Evolutionary conservation across 768 basidiomycete genomes (phyloP).

Genomic region (Phallus indusiatus): DNA sequence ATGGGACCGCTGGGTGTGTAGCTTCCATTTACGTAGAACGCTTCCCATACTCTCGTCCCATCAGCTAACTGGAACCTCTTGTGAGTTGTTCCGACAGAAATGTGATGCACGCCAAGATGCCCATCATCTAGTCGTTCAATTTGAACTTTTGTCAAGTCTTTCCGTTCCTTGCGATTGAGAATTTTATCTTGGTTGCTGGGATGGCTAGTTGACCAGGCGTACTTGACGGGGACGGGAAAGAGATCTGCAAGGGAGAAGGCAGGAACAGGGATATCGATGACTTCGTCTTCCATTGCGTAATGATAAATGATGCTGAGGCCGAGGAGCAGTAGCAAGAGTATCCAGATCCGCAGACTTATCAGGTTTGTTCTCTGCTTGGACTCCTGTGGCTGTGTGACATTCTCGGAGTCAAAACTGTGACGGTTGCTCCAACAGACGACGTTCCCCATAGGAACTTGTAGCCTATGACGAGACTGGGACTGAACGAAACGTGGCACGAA

Average conservation of each 20-base stretch:
- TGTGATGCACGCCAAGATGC: conserved; percentile 5
- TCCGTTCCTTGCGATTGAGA: neutral
- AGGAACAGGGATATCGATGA: neutral
- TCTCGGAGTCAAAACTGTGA: too few species aligned
- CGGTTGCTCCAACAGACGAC: neutral
- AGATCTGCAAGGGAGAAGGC: neutral
- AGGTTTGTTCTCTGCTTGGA: neutral
- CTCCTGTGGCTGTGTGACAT: neutral
- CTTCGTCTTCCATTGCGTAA: neutral
- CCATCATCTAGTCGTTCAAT: neutral
- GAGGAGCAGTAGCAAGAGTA: neutral
- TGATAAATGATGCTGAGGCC: neutral
- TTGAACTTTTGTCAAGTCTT: neutral
- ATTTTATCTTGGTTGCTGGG: neutral
- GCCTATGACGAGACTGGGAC: too few species aligned
- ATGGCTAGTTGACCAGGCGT: conserved; percentile 3
- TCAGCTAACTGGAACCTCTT: conserved; percentile 22
- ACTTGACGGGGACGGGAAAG: conserved; percentile 1
- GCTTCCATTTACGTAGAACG: conserved; percentile 47
- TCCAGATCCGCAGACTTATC: neutral
- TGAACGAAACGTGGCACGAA: neutral
- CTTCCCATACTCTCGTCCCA: conserved; percentile 38
- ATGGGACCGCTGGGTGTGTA: conserved; percentile 38
- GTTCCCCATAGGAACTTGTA: neutral
- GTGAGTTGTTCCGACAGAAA: conserved; percentile 5